Conservation (phyloP, 75 land plant genomes). For the Pinus tabuliformis region DNA sequence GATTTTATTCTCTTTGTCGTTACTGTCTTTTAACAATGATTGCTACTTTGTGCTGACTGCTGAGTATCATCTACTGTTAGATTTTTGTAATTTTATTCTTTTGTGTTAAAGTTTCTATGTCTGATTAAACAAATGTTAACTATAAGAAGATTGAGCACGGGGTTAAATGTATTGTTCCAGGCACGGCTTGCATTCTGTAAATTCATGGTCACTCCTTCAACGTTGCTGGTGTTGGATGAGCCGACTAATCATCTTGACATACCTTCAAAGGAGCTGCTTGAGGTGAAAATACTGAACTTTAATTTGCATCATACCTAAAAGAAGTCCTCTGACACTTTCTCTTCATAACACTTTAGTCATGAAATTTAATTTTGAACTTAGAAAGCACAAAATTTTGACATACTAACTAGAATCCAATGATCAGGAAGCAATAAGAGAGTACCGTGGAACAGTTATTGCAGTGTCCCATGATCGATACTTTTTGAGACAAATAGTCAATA, state of each 20-base stretch:
- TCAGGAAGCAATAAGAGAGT: constrained; percentile 91
- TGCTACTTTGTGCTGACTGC: background rate
- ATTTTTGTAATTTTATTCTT: too few relatives aligned
- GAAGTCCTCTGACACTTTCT: background rate
- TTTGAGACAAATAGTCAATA: constrained; percentile 85
- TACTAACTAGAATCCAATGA: background rate
- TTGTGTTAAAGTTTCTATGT: too few relatives aligned
- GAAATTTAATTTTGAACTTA: background rate
- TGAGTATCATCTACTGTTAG: background rate
- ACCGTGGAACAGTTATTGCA: constrained; percentile 86
- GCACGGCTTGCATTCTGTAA: constrained; percentile 95
- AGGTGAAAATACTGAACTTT: constrained; percentile 35
- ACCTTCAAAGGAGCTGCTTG: constrained; percentile 97
- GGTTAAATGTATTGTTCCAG: constrained; percentile 21
- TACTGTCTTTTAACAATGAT: background rate
- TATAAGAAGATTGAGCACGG: background rate
- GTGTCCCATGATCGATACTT: constrained; percentile 98
- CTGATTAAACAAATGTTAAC: constrained; percentile 3
- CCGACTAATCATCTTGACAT: constrained; percentile 98
- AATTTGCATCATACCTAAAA: constrained; percentile 9
- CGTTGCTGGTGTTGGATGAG: constrained; percentile 88
- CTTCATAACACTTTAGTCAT: background rate
- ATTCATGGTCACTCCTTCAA: constrained; percentile 97
- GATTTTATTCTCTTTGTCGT: background rate
- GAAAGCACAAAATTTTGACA: background rate